Base-by-base conservation (phyloP, 164 flowering plant genomes). In the Kingdonia uniflora region DNA sequence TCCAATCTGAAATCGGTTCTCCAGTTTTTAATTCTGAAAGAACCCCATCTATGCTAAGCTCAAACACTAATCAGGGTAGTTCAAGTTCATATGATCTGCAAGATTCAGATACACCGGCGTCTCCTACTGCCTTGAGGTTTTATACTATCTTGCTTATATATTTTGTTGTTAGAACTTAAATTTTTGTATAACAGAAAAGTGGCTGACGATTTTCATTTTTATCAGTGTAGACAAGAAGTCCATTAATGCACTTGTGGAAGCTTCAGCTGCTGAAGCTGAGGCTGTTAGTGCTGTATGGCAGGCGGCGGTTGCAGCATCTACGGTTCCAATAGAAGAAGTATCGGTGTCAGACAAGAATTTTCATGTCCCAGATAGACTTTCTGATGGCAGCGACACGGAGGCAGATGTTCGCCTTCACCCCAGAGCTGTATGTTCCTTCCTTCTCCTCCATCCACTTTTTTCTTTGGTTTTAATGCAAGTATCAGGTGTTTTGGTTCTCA, bases 191-290 rank as follows among this genome's bases (percentile, higher is more conserved):
- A 29, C 11, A 5, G 1, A 19, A 19, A 22, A 29, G 33, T 57
- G 13, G 40, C 19, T 56, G 43, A 35, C 4, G 49, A 33, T 58
- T 3, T 22, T 51, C 39, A 25, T 42, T 33, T 26, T 51, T 56
- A 16, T 37, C 73, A 81, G 87, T 67, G 65, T 75, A 75, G 89
- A 84, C 72, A 69, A 64, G 61, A 80, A 75, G 45, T 84, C 96
- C 11, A 68, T 84, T 74, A 90, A 94, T 55, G 86, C 80, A 69
- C 72, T 89, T 48, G 85, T 79, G 54, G 83, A 82, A 67, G 86
- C 85, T 42, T 94, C 97, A 55, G 80, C 97, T 63, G 99, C 99
- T 54, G 99, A 94, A 79, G 97, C 97, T 46, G 96, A 87, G 67
- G 97, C 87, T 56, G 92, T 81, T 43, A 74, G 63, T 71, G 85